Conservation (phyloP, 139 green algal species). For the Chlorella sp. region DNA sequence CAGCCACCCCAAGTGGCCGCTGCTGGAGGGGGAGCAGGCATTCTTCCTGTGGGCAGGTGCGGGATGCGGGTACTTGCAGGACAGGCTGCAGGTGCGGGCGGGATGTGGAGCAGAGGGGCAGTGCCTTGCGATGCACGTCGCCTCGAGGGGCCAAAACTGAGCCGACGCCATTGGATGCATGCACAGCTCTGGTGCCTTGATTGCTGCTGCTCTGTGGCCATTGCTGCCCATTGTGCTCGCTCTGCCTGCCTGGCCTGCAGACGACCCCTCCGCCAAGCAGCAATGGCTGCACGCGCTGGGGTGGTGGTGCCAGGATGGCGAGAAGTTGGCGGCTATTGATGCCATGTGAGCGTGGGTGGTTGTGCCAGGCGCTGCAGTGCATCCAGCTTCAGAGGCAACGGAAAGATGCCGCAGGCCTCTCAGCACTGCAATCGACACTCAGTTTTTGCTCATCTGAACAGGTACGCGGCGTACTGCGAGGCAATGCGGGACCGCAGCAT, state of each 20-base stretch:
- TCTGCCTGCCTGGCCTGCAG: not conserved
- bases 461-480: conserved; percentile 35
- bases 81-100: not conserved
- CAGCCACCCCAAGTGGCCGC: conserved; percentile 41
- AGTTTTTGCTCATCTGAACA: too few species aligned
- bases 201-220: too few species aligned
- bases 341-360: not conserved
- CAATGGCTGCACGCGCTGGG: conserved; percentile 45
- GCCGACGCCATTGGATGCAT: too few species aligned
- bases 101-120: too few species aligned
- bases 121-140: too few species aligned
- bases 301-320: conserved; percentile 41
- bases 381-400: too few species aligned
- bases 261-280: conserved; percentile 45
- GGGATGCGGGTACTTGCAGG: not conserved
- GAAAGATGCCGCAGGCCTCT: too few species aligned
- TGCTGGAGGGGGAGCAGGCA: conserved; percentile 52
- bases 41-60: conserved; percentile 58
- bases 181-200: too few species aligned
- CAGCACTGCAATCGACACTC: too few species aligned
- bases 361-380: too few species aligned
- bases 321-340: conserved; percentile 22
- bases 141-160: too few species aligned
- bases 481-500: conserved; percentile 23
- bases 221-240: too few species aligned